Evolutionary conservation across 345 rosid genomes (phyloP).

Genomic region (Camelina neglecta): DNA sequence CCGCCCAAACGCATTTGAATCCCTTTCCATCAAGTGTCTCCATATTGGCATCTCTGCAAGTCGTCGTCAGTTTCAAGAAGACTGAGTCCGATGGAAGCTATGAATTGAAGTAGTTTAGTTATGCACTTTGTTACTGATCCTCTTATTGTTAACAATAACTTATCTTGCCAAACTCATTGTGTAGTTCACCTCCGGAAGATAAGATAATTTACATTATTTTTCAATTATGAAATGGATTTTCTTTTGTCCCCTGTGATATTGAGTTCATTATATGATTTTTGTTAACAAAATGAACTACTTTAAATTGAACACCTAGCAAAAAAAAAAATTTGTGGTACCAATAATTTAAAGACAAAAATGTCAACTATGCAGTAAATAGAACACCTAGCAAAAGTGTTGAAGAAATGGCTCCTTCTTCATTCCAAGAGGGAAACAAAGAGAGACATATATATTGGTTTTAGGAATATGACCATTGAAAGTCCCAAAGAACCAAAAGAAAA

Average conservation of each 20-base stretch:
- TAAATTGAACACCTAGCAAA: not conserved
- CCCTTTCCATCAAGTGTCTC: conserved; percentile 17
- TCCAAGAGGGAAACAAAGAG: conserved; percentile 36
- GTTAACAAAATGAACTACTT: not conserved
- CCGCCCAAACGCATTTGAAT: conserved; percentile 69
- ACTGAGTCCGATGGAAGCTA: not conserved
- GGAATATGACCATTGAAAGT: conserved; percentile 42
- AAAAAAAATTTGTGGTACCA: not conserved
- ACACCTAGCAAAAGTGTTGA: not conserved
- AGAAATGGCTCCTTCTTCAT: conserved; percentile 31
- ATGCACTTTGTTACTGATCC: not conserved
- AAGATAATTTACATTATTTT: not conserved
- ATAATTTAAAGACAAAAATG: not conserved
- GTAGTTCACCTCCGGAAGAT: not conserved
- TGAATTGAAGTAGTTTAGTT: conserved; percentile 14
- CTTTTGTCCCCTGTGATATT: not conserved
- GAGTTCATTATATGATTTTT: not conserved
- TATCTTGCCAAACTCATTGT: not conserved
- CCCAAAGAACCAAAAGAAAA: conserved; percentile 37
- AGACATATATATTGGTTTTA: conserved; percentile 1
- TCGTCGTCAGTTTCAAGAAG: conserved; percentile 10
- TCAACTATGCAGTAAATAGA: not conserved
- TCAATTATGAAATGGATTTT: not conserved
- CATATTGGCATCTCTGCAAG: conserved; percentile 17
- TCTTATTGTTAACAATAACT: not conserved